Base-by-base conservation (phyloP, 2,329 filamentous ascomycete species). In the Ilyonectria destructans region DNA sequence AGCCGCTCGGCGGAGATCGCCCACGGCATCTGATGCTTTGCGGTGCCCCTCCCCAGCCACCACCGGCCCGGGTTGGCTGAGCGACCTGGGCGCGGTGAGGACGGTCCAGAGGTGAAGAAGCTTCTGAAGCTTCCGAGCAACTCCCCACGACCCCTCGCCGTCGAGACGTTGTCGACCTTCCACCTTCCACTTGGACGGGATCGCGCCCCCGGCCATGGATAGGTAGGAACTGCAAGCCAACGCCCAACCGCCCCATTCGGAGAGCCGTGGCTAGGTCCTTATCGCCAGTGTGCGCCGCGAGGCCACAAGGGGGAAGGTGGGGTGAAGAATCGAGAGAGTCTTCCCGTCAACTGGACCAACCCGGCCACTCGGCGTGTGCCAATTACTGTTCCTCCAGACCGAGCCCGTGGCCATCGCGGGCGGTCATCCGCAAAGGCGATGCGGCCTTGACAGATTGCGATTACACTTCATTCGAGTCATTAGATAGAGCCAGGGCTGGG, bases 21-120 rank as follows among this genome's bases (percentile, higher is more conserved):
- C 70, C 71, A 65, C 70, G 70, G 72, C 67, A 73, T 64, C 71
- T 73, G 64, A 69, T 70, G 65, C 65, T 61, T 59, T 62, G 52
- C 40, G 59, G 48, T 12, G 59, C 23, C 58, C 43, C 37, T 49
- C 65, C 64, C 66, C 71, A 67, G 64, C 68, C 71, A 74, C 58
- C 70, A 73, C 71, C 73, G 73, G 73, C 62, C 73, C 72, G 73
- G 66, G 67, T 75, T 75, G 70, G 65, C 70, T 71, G 52, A 68
- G 65, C 62, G 67, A 73, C 69, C 52, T 56, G 29, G 63, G 23
- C 60, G 26, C 62, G 40, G 40, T 43, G 40, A 43, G 40, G n/a
- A 43, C 15, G 17, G 40, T 43, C 15, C 40, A 65, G 63, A 58
- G 60, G 67, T 61, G 61, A 69, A 54, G 68, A 3, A n/a, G n/a